Evolutionary conservation across 2,329 filamentous ascomycete species (phyloP), one percentile per base, ranked within the genome.

Genomic region (Diaporthe capsici): DNA sequence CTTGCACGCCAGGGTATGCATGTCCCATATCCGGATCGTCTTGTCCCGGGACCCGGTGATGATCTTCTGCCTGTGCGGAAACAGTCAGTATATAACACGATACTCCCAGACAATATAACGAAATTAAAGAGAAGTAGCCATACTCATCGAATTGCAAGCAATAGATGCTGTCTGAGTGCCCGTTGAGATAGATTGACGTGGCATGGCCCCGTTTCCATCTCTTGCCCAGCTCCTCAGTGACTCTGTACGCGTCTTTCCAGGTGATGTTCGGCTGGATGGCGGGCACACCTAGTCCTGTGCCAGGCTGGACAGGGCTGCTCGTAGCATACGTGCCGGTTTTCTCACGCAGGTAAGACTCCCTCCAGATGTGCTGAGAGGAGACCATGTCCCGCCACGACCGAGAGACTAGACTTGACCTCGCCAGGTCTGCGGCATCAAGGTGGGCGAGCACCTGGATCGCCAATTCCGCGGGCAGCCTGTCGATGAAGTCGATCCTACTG

Each of bases 111-210:
- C 34, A 53, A 7, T 6, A 42, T 61, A 37, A 28, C 4, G 20
- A 57, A 34, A 60, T 44, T 8, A 25, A 67, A 22, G 15, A 31
- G 39, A 9, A 15, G 51, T 9, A 17, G 31, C 87, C 93, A 80
- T 90, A 95, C 93, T 98, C 96, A 83, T 99, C 97, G 83, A 98
- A 99, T 82, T 99, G 97, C 74, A 98, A 91, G 84, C 97, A 99
- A 86, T 99, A 99, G 75, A 99, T 97, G 79, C 95, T 98, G 83
- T 99, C 97, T 37, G 93, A 92, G 83, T 99, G 97, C 2, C 97
- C 97, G 80, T 97, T 95, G 31, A 99, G 89, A 83, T 98, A 98
- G 74, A 98, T 92, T 0, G 95, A 93, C 61, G 92, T 93, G 12
- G 95, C 94, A 78, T 93, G 92, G 74, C 94, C 94, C 70, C 92